phyloP scores from a whole-genome alignment of 331 rosid genomes.

The Rosa hybrid region DNA sequence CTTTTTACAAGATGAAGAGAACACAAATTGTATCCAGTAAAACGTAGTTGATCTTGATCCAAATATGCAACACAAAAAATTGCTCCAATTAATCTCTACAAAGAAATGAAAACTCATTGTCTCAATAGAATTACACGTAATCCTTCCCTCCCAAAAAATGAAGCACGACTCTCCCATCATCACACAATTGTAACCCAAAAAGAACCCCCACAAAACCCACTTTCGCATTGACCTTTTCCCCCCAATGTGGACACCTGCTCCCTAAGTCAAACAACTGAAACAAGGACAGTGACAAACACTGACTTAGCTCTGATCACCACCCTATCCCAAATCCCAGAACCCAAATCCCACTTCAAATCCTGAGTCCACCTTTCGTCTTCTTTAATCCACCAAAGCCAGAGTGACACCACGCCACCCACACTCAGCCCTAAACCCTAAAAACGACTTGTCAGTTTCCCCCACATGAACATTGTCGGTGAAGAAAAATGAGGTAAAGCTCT shows the following conservation, averaged over 20 bases:
- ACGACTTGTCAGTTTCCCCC: background rate
- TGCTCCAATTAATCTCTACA: background rate
- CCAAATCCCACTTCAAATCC: background rate
- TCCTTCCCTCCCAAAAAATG: background rate
- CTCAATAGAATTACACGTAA: background rate
- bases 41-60: background rate
- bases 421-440: background rate
- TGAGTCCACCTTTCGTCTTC: background rate
- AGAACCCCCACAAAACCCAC: background rate
- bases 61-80: background rate
- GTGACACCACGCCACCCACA: background rate
- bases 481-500: background rate
- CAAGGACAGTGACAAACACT: slow-evolving; percentile 6
- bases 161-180: background rate
- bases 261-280: background rate
- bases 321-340: background rate
- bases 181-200: background rate
- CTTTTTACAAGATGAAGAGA: background rate
- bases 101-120: background rate
- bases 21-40: background rate
- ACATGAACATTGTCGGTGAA: slow-evolving; percentile 10
- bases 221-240: background rate
- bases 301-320: background rate
- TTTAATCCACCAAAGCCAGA: background rate
- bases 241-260: background rate